Evolutionary conservation across 768 basidiomycete species (phyloP).

Genomic region (Sarcodon sp.): DNA sequence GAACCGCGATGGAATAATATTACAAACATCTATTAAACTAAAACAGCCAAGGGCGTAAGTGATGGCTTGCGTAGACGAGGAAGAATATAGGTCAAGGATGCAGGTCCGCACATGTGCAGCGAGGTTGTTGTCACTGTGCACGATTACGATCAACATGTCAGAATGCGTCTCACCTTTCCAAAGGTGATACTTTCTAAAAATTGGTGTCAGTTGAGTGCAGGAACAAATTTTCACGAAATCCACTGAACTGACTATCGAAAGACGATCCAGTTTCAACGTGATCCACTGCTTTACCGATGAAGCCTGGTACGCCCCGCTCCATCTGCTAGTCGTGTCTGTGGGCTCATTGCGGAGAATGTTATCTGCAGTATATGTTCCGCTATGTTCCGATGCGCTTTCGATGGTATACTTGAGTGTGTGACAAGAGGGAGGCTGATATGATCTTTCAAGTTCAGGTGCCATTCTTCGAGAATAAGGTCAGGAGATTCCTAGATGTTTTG

Average conservation of each 20-base stretch:
- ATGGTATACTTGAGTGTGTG: constrained; percentile 33
- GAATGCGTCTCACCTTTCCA: constrained; percentile 47
- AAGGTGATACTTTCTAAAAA: constrained; percentile 57
- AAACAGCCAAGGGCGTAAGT: background rate
- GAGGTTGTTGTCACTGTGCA: background rate
- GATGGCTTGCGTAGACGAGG: background rate
- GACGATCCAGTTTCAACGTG: constrained; percentile 44
- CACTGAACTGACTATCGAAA: constrained; percentile 55
- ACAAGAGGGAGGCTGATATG: too few species aligned
- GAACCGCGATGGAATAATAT: constrained; percentile 1
- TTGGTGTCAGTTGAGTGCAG: constrained; percentile 3
- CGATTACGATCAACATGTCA: background rate
- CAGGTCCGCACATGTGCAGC: constrained; percentile 5
- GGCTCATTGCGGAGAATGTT: constrained; percentile 59
- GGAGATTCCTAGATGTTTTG: too few species aligned
- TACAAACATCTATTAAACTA: constrained; percentile 22
- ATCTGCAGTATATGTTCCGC: constrained; percentile 53
- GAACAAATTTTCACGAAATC: background rate
- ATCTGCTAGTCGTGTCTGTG: constrained; percentile 53
- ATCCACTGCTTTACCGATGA: constrained; percentile 58
- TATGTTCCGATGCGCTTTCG: constrained; percentile 54
- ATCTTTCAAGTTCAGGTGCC: too few species aligned
- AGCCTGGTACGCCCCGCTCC: constrained; percentile 58
- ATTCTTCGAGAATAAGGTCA: too few species aligned
- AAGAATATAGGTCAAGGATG: too few species aligned